Base-by-base conservation (phyloP, 345 rosid species). In the Jatropha curcas region DNA sequence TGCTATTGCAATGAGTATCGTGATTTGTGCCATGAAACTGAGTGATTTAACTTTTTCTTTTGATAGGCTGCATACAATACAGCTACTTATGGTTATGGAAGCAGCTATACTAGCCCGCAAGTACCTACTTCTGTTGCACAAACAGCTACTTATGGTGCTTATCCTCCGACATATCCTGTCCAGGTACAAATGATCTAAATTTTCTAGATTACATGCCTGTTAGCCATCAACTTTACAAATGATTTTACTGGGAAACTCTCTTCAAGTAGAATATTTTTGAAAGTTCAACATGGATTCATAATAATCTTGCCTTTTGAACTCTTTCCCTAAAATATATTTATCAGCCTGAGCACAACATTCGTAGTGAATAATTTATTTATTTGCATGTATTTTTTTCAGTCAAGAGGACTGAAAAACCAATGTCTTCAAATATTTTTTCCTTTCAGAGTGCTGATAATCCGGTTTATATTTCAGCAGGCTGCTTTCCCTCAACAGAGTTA, bases 141-240 rank as follows among this genome's bases (percentile, higher is more conserved):
- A 71, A 77, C 78, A 60, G 83, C 89, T 68, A 80, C 87, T 4
- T 96, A 93, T 83, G 91, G 87, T 45, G 86, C 92, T 75, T 96
- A 93, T 83, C 96, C 97, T 62, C 68, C 91, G 14, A 80, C 90
- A 4, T 91, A 89, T 84, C 88, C 96, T 68, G 84, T 79, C 59
- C 99, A 93, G 98, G 99, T 91, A 80, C 46, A 53, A 63, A 43
- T n/a, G n/a, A n/a, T n/a, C n/a, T n/a, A n/a, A n/a, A n/a, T n/a
- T n/a, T n/a, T n/a, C n/a, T n/a, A n/a, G n/a, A n/a, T n/a, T n/a
- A n/a, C n/a, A n/a, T 65, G 17, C 30, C 3, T 22, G 10, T 39
- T 1, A 63, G 51, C 13, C 13, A 5, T 37, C 12, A 39, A 8
- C 7, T 33, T n/a, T 52, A 45, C 19, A 37, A 57, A 22, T n/a